Evolutionary conservation across 2,329 filamentous ascomycete genomes (phyloP), one percentile per base, ranked within the genome.

Genomic region (Paracamarosporium sp.): DNA sequence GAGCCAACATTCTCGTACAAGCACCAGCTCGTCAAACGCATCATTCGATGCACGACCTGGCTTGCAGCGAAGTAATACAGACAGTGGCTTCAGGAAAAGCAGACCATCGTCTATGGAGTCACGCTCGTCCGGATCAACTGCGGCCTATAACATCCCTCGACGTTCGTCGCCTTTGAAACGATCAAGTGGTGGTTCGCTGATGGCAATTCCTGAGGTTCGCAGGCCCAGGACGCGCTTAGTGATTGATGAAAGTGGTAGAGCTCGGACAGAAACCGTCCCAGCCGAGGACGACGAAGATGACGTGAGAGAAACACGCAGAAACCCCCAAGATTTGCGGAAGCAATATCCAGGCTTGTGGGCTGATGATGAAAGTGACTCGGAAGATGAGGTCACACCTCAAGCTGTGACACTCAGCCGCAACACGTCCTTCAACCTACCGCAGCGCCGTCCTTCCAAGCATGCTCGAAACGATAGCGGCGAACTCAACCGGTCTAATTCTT

Each of bases 121-220:
- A 43, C 57, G 66, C 58, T 54, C 71, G 15, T 67, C 70, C 25
- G 57, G 56, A 27, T 61, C 68, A 31, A 57, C 63, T 40, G 56
- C 68, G 22, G 56, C 60, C 13, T 62, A 65, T 17, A 65, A 75
- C 35, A 75, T 80, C 22, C 76, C 78, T 36, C 76, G 81, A 12
- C 78, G 77, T 30, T 75, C 78, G 3, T 83, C 81, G 15, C 81
- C 81, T 0, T 57, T 82, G 22, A 83, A 83, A 66, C 74, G 80
- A 8, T 70, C 76, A 56, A 79, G 69, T 46, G 70, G 76, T 31
- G 70, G 74, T 2, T 76, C 76, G 15, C 72, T 83, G 3, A 76
- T 75, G 33, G 75, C 80, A 7, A 83, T 83, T 13, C 79, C 80
- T 3, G 81, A 83, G 61, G 65, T 76, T 45, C 72, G 73, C 58